phyloP scores from a whole-genome alignment of 2,329 filamentous ascomycete species.

The Endothia cerciana region DNA sequence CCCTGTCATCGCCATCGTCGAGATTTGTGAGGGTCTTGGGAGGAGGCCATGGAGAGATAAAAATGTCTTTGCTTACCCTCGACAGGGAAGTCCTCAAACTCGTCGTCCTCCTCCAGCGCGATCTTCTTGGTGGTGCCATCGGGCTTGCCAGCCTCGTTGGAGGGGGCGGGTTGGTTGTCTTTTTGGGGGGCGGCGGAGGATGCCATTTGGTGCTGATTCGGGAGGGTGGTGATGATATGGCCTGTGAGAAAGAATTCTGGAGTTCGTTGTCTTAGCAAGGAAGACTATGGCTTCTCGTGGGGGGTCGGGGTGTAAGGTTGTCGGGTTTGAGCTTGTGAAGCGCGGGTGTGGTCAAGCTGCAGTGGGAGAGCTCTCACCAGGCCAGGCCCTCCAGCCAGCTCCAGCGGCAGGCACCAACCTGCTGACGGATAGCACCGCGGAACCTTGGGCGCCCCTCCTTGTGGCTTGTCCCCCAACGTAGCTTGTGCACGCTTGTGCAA shows the following conservation, averaged over 20 bases:
- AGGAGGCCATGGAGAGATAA: background rate
- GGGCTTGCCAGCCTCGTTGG: slow-evolving; percentile 44
- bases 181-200: slow-evolving; percentile 40
- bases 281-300: background rate
- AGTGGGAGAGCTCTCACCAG: slow-evolving; percentile 6
- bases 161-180: slow-evolving; percentile 42
- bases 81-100: slow-evolving; percentile 98
- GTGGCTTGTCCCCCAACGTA: slow-evolving; percentile 14
- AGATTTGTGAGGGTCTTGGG: background rate
- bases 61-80: slow-evolving; percentile 65
- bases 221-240: background rate
- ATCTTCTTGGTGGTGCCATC: slow-evolving; percentile 63
- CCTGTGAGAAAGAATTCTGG: background rate
- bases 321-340: background rate
- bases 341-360: background rate
- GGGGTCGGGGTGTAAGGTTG: background rate
- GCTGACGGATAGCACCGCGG: slow-evolving; percentile 21
- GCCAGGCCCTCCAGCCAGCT: background rate
- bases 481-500: too few relatives aligned
- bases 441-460: slow-evolving; percentile 13
- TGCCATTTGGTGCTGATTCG: slow-evolving; percentile 40
- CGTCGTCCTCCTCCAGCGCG: slow-evolving; percentile 92
- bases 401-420: slow-evolving; percentile 23
- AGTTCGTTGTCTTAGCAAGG: background rate
- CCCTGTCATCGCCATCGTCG: background rate